These are phyloP conservation scores for Cocos nucifera DNA, from an alignment of 176 grass and related monocot genomes.

Conservation along the genomic window DNA sequence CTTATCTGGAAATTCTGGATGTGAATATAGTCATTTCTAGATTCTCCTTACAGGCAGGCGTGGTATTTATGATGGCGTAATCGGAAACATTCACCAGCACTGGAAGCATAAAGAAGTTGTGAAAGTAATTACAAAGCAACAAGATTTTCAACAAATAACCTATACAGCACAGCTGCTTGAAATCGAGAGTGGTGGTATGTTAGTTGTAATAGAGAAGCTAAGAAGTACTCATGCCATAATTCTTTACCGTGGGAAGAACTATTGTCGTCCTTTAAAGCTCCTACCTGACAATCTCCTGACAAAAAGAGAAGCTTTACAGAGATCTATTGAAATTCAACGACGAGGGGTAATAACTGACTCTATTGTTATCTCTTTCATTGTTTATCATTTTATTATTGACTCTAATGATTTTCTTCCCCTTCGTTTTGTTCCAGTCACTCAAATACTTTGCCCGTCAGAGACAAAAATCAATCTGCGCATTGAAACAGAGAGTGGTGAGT, in stretches of 20 bases:
- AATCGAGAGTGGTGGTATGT: constrained; percentile 56
- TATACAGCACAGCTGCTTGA: constrained; percentile 62
- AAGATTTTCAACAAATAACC: constrained; percentile 32
- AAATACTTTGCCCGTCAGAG: constrained; percentile 54
- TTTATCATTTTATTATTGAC: not conserved
- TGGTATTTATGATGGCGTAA: constrained; percentile 75
- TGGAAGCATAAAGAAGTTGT: constrained; percentile 92
- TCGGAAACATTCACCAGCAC: constrained; percentile 80
- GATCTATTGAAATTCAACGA: constrained; percentile 76
- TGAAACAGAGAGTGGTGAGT: constrained; percentile 64
- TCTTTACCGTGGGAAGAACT: constrained; percentile 90
- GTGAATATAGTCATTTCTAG: no score
- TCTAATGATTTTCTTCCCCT: not conserved
- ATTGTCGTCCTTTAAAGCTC: constrained; percentile 41
- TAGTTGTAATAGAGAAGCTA: constrained; percentile 60
- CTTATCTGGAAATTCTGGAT: no score
- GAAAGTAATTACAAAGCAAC: constrained; percentile 82
- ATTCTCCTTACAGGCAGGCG: constrained; percentile 46
- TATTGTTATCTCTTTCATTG: no score
- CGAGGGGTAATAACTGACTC: constrained; percentile 38
- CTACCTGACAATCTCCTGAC: constrained; percentile 47
- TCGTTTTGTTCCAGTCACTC: constrained; percentile 39
- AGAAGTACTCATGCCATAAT: constrained; percentile 67
- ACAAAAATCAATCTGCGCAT: constrained; percentile 41
- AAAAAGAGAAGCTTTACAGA: constrained; percentile 71